Evolutionary conservation across 139 green algal species (phyloP).

Genomic region (Micromonas pusilla): DNA sequence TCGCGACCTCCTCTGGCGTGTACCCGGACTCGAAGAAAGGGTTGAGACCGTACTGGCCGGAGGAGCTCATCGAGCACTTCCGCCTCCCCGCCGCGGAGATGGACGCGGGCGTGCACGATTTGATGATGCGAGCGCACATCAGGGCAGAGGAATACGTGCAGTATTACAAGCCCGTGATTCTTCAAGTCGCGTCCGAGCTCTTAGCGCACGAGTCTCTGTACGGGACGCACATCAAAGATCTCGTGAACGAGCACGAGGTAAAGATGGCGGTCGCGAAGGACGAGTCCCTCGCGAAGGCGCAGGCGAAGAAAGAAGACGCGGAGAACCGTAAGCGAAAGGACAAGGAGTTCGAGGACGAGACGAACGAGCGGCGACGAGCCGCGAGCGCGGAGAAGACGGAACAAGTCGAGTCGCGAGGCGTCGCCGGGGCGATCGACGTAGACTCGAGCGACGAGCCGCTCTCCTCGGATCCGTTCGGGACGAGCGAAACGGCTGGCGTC

Average conservation of each 20-base stretch:
- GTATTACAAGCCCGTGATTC: conserved; percentile 12
- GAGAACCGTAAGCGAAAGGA: neutral
- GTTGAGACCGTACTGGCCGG: neutral
- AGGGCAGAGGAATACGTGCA: neutral
- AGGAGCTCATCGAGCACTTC: neutral
- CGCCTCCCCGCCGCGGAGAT: neutral
- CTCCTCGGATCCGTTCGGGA: neutral
- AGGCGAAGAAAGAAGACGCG: neutral
- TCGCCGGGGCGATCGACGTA: neutral
- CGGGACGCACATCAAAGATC: neutral
- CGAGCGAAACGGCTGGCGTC: no score
- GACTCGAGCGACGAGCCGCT: neutral
- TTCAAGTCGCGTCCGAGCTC: neutral
- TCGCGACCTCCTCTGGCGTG: neutral
- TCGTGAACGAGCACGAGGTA: neutral
- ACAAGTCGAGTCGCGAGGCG: no score
- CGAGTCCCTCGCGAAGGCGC: neutral
- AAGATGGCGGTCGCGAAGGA: neutral
- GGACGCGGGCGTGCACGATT: neutral
- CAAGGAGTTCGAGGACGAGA: neutral
- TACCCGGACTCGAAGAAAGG: neutral
- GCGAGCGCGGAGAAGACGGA: no score
- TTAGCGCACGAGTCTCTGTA: neutral
- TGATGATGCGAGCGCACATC: conserved; percentile 6
- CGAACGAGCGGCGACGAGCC: no score